These are phyloP conservation scores for Paecilomyces sp. DNA, from an alignment of 2,329 filamentous ascomycete genomes.

Conservation along the genomic window DNA sequence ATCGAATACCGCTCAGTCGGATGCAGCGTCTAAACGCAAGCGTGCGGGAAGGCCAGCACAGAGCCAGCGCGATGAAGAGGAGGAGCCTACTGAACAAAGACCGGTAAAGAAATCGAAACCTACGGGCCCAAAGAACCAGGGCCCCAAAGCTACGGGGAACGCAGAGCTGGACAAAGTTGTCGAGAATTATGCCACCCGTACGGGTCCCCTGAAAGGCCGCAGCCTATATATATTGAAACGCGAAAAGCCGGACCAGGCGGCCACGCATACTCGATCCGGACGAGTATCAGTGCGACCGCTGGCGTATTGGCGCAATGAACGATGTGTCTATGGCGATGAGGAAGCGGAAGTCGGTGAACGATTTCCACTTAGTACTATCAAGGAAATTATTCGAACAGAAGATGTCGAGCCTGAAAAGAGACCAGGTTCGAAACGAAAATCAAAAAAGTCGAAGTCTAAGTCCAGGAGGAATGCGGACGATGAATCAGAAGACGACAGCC, in stretches of 20 bases:
- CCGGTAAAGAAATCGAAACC: constrained; percentile 26
- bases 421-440: constrained; percentile 29
- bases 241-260: constrained; percentile 46
- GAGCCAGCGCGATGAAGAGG: constrained; percentile 11
- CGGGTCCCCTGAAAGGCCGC: constrained; percentile 39
- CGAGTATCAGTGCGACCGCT: constrained; percentile 71
- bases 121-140: constrained; percentile 13
- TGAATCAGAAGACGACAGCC: constrained; percentile 32
- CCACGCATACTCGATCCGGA: constrained; percentile 66
- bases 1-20: not conserved
- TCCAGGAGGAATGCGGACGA: constrained; percentile 29
- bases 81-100: constrained; percentile 16
- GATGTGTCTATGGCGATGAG: constrained; percentile 60
- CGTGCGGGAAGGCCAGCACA: constrained; percentile 26
- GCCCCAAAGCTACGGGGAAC: constrained; percentile 18
- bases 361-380: constrained; percentile 63
- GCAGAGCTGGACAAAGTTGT: constrained; percentile 36
- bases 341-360: constrained; percentile 49
- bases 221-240: constrained; percentile 45
- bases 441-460: constrained; percentile 25
- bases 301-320: constrained; percentile 81
- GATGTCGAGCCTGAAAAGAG: constrained; percentile 44
- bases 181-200: constrained; percentile 36
- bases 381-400: constrained; percentile 70
- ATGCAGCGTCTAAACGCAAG: constrained; percentile 13